Evolutionary conservation across 2,329 filamentous ascomycete species (phyloP), one percentile per base, ranked within the genome.

Genomic region (Simplicillium sp.): DNA sequence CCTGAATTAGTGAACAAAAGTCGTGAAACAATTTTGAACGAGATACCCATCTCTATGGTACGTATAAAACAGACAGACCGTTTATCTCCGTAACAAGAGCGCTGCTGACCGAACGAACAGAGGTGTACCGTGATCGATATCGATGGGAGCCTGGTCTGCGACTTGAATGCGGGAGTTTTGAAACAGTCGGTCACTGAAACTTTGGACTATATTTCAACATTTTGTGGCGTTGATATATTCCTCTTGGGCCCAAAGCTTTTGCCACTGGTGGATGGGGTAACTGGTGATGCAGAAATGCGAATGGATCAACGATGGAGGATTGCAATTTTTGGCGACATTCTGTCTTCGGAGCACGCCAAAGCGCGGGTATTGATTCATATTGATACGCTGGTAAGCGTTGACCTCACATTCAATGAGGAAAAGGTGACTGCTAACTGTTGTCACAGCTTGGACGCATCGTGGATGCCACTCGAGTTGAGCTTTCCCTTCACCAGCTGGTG

Each of bases 341-440:
- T 97, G 66, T 95, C 88, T 50, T 84, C 87, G 20, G 92, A 98
- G 63, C 90, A 97, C 64, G 92, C 92, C 41, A 98, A 98, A 73
- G 95, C 90, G 14, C 80, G 92, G 49, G 82, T 96, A 33, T 69
- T 98, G 60, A 94, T 97, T 61, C 92, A 96, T 73, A 97, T 98
- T 58, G 92, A 98, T 61, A 87, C 88, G 64, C 78, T 94, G 67
- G 86, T 92, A 74, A 45, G 46, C 37, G 34, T 37, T 38, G 35
- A 14, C 35, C 9, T 13, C 35, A 18, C 34, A 34, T 25, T 25
- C 20, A 25, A 5, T 11, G 29, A 15, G 54, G 43, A 55, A 35
- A n/a, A n/a, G n/a, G 13, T 20, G 9, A 28, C 34, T 25, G n/a
- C 14, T 44, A 34, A 40, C 41, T 20, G 3, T 25, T 17, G 4